Evolutionary conservation across 495 filamentous ascomycete species (phyloP).

Genomic region (Annulohypoxylon moriforme): DNA sequence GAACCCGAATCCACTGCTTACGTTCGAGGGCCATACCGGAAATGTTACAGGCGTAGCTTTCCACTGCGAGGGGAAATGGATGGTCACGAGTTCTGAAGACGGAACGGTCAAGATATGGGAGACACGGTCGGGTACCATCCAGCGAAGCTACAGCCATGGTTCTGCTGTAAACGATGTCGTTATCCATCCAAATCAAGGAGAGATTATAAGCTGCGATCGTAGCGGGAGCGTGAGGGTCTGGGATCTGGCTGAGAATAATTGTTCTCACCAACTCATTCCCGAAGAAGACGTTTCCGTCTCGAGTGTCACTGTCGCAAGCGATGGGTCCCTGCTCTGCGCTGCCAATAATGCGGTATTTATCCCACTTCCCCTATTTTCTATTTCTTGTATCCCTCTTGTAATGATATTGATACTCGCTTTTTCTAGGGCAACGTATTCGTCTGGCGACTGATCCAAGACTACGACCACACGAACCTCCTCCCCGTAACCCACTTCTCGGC

Average conservation of each 20-base stretch:
- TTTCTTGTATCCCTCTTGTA: too few relatives aligned
- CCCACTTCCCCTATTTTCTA: neutral
- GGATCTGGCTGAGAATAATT: slow-evolving; percentile 97
- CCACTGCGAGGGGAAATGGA: slow-evolving; percentile 99
- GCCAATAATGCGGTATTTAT: slow-evolving; percentile 85
- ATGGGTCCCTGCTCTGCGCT: slow-evolving; percentile 93
- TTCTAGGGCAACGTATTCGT: slow-evolving; percentile 98
- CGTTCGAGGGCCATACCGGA: slow-evolving; percentile 93
- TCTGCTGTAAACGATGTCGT: slow-evolving; percentile 94
- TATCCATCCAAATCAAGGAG: slow-evolving; percentile 97
- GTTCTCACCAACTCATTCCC: slow-evolving; percentile 94
- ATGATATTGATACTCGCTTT: too few relatives aligned
- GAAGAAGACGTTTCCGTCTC: slow-evolving; percentile 93
- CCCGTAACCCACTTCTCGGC: slow-evolving; percentile 93
- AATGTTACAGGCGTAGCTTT: slow-evolving; percentile 98
- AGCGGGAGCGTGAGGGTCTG: slow-evolving; percentile 93
- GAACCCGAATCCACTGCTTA: slow-evolving; percentile 89
- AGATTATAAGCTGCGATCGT: slow-evolving; percentile 95
- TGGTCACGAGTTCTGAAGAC: slow-evolving; percentile 99
- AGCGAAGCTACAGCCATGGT: slow-evolving; percentile 91
- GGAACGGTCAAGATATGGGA: slow-evolving; percentile 99
- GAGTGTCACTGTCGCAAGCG: slow-evolving; percentile 94
- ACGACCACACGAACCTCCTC: slow-evolving; percentile 86
- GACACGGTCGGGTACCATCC: slow-evolving; percentile 85
- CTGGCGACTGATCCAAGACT: slow-evolving; percentile 88